Conservation (phyloP, 2,329 filamentous ascomycete genomes). For the Aspergillus persii region DNA sequence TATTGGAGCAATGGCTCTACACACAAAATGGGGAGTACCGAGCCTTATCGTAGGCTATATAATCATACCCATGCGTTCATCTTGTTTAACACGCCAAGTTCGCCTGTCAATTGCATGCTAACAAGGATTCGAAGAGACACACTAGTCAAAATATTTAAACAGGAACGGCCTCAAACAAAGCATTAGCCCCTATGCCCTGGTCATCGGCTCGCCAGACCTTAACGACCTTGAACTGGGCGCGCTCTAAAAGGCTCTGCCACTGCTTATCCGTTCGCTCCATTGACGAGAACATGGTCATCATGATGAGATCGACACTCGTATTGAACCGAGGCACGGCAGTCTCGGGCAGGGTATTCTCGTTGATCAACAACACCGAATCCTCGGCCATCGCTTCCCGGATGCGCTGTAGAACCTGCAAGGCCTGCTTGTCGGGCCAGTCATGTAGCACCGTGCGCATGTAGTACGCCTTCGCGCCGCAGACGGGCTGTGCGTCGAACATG, state of each 20-base stretch:
- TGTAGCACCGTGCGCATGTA: constrained; percentile 27
- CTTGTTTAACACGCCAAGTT: no score
- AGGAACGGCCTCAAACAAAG: no score
- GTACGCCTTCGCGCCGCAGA: constrained; percentile 24
- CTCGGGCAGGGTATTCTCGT: constrained; percentile 26
- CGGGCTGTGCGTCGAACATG: constrained; percentile 22
- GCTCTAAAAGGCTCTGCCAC: constrained; percentile 20
- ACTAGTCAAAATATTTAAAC: no score
- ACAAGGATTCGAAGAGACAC: no score
- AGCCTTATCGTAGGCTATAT: no score
- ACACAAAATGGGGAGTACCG: no score
- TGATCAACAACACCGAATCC: constrained; percentile 27
- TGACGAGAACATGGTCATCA: constrained; percentile 21
- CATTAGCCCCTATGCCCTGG: no score
- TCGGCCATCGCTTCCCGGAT: constrained; percentile 22
- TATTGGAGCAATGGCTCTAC: no score
- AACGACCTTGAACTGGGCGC: constrained; percentile 17
- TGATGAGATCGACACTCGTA: constrained; percentile 15
- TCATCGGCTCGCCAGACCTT: no score
- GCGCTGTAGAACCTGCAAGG: constrained; percentile 13
- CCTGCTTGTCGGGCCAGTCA: constrained; percentile 26
- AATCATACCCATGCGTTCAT: no score
- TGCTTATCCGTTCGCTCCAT: constrained; percentile 22
- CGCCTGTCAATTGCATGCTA: no score
- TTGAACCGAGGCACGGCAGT: constrained; percentile 6